Conservation (phyloP, 1,139 yeast genomes). For the Yamadazyma diospyri region DNA sequence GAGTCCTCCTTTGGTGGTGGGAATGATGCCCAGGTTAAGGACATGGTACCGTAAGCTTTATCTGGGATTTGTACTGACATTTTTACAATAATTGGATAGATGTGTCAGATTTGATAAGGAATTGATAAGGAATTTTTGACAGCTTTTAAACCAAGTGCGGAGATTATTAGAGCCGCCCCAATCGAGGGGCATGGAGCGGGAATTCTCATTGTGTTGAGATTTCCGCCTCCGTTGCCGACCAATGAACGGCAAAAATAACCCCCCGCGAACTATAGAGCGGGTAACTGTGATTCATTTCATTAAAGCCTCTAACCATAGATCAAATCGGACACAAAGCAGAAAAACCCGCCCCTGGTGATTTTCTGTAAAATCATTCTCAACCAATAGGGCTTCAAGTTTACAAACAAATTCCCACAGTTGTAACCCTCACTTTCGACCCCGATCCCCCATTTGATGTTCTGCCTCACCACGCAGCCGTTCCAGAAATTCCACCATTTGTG, state of each 20-base stretch:
- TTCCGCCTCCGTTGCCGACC: too few species aligned
- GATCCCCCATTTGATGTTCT: constrained; percentile 73
- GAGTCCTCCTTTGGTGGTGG: constrained; percentile 47
- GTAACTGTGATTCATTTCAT: not conserved
- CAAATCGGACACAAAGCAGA: constrained; percentile 59
- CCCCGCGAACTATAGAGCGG: too few species aligned
- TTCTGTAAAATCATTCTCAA: constrained; percentile 45
- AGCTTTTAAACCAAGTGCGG: too few species aligned
- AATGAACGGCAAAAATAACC: too few species aligned
- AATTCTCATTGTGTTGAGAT: too few species aligned
- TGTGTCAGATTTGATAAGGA: not conserved
- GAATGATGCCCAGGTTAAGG: constrained; percentile 50
- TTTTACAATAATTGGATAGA: not conserved
- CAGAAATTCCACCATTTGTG: constrained; percentile 83
- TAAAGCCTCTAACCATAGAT: constrained; percentile 41
- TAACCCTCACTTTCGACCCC: constrained; percentile 85
- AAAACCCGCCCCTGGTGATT: constrained; percentile 68
- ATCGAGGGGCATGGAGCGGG: too few species aligned
- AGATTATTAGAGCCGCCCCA: too few species aligned
- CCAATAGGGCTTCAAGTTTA: constrained; percentile 48
- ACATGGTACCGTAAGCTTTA: constrained; percentile 61
- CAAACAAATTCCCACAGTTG: constrained; percentile 60
- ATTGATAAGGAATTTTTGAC: too few species aligned
- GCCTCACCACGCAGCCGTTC: constrained; percentile 75
- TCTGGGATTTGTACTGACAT: constrained; percentile 19